phyloP scores from a whole-genome alignment of 1,139 yeast genomes.

The Meyerozyma guilliermondii region DNA sequence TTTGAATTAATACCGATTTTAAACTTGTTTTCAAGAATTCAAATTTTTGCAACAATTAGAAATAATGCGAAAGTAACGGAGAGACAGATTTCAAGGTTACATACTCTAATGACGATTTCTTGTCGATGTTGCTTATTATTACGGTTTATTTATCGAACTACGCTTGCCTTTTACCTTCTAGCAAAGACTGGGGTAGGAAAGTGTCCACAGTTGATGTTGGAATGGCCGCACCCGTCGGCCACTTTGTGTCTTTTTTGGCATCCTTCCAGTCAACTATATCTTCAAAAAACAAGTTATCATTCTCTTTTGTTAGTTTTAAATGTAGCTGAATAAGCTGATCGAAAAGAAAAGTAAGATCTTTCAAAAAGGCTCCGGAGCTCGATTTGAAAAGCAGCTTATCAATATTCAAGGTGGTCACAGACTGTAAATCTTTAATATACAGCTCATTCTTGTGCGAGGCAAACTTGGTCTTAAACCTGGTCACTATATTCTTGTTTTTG shows the following conservation, averaged over 20 bases:
- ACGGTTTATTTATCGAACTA: background rate
- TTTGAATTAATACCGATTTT: background rate
- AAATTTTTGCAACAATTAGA: background rate
- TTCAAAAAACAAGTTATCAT: conserved; percentile 37
- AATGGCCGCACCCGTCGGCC: conserved; percentile 42
- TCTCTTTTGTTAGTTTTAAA: conserved; percentile 39
- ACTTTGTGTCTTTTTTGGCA: conserved; percentile 33
- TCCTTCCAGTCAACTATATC: conserved; percentile 33
- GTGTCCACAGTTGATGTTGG: conserved; percentile 15
- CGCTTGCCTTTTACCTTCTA: background rate
- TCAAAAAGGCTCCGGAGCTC: conserved; percentile 31
- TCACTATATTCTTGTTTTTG: conserved; percentile 11
- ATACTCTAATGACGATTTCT: too few relatives aligned
- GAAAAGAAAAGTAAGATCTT: conserved; percentile 34
- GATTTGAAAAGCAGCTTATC: conserved; percentile 31
- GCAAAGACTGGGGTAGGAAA: background rate
- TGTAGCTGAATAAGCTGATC: conserved; percentile 35
- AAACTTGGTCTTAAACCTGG: conserved; percentile 23
- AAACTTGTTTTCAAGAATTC: background rate
- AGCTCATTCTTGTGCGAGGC: conserved; percentile 26
- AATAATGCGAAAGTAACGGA: background rate
- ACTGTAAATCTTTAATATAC: conserved; percentile 27
- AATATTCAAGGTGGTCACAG: conserved; percentile 33
- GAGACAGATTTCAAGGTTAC: background rate
- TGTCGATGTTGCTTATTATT: background rate